Percentiles rank a stretch among this genome's conserved stretches.
phyloP scores from a whole-genome alignment of 176 grass and related monocot species.

The Oryza brachyantha region DNA sequence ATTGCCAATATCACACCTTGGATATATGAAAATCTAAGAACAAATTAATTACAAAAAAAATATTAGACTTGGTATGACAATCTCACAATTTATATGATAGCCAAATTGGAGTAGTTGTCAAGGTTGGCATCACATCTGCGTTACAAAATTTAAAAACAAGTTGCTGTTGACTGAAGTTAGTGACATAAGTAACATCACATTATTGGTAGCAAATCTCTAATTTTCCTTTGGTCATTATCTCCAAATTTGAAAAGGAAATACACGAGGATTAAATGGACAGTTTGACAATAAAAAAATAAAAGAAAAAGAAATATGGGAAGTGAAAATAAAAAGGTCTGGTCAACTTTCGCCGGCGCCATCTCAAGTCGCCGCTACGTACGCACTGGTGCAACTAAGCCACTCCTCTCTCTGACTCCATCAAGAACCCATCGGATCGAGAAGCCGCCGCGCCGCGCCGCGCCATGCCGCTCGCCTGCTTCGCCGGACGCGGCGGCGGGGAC shows the following conservation, averaged over 20 bases:
- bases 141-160: background rate
- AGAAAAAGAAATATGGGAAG: background rate
- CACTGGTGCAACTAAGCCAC: constrained; percentile 15
- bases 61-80: background rate
- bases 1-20: background rate
- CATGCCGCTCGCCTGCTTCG: constrained; percentile 54
- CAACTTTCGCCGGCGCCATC: background rate
- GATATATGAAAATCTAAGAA: background rate
- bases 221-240: background rate
- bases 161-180: background rate
- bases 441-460: constrained; percentile 9
- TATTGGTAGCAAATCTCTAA: background rate
- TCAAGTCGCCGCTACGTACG: constrained; percentile 31
- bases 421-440: background rate
- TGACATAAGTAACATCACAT: background rate
- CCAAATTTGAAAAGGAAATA: background rate
- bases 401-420: background rate
- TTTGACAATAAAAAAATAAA: background rate
- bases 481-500: background rate
- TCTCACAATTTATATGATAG: background rate
- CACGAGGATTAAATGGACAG: background rate
- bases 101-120: background rate
- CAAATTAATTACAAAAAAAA: no score
- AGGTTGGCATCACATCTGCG: background rate
- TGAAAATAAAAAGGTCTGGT: background rate